A percentile compares a stretch with the other conserved stretches of the same genome.
phyloP scores from a whole-genome alignment of 116 monocot genomes.

The Dioscorea cayenensis region DNA sequence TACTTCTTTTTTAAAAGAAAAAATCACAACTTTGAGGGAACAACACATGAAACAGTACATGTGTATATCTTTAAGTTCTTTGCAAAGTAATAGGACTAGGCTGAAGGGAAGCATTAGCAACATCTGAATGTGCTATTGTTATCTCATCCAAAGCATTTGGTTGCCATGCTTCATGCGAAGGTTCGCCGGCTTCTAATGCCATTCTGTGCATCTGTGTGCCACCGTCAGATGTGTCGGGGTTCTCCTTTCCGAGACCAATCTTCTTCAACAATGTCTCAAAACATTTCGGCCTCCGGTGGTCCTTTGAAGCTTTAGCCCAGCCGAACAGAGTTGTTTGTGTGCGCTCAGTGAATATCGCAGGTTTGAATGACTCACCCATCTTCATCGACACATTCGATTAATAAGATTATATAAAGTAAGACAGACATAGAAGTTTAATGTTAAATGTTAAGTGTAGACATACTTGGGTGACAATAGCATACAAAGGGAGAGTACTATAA shows the following conservation, averaged over 20 bases:
- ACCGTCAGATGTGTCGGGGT: not conserved
- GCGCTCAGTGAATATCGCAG: not conserved
- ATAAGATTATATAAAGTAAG: too few species aligned
- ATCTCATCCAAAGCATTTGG: not conserved
- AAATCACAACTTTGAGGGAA: too few species aligned
- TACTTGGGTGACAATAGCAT: constrained; percentile 37
- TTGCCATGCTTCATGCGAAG: not conserved
- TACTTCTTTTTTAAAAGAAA: too few species aligned
- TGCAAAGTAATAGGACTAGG: not conserved
- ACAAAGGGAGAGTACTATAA: constrained; percentile 28
- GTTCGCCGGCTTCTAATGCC: not conserved
- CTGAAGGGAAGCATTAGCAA: not conserved
- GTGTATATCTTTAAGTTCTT: not conserved
- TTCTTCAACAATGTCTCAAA: not conserved
- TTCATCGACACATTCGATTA: not conserved
- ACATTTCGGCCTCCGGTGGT: not conserved
- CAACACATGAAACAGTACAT: too few species aligned
- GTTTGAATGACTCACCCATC: constrained; percentile 5
- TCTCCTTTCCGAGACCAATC: not conserved
- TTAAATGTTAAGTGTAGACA: not conserved
- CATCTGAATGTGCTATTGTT: not conserved
- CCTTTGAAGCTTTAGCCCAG: not conserved
- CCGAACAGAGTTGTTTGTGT: not conserved
- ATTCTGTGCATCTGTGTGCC: not conserved
- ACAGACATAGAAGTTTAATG: not conserved